Evolutionary conservation across 805 yeast species (phyloP), one percentile per base, ranked within the genome.

Genomic region (Kluyveromyces siamensis): DNA sequence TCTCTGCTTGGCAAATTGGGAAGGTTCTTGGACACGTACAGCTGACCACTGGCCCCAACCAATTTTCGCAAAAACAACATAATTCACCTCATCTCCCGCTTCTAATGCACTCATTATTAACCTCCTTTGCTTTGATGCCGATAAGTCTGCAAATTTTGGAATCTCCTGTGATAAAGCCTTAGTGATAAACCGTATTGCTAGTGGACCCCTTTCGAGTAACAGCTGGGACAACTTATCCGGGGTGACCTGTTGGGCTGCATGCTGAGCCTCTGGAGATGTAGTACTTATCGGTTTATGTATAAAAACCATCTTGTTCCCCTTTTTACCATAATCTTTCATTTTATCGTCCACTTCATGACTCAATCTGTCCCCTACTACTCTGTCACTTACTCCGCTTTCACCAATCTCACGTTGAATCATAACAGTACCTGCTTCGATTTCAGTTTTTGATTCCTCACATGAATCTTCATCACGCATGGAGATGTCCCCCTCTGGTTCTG

Each of bases 1-100:
- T 71, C 74, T 62, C 66, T 75, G 57, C 59, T 55, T 55, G n/a
- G 52, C 53, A 48, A 72, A 72, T 19, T 61, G 48, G 45, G 63
- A 63, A 9, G 66, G 50, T n/a, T 66, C 63, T 17, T 69, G 79
- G 44, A 71, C 69, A 57, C 81, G 75, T 5, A 17, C 39, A 2
- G 90, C 95, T 21, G 63, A 54, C 98, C 98, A 90, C 65, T 90
- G 95, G 51, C 98, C 98, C 98, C 98, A 90, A 19, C 97, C 96
- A 33, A 90, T 88, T 68, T 90, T 90, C 60, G 88, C 95, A 68
- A 90, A 90, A 14, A 84, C 78, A 40, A 85, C 82, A 6, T 69
- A 63, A 42, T 70, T 61, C 7, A 63, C 63, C 50, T 76, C 74
- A 48, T 79, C 82, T 9, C 86, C 84, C 54, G 79, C 76, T 57